Conservation (phyloP, 352 stramenopile species). For the Phytophthora colocasiae region DNA sequence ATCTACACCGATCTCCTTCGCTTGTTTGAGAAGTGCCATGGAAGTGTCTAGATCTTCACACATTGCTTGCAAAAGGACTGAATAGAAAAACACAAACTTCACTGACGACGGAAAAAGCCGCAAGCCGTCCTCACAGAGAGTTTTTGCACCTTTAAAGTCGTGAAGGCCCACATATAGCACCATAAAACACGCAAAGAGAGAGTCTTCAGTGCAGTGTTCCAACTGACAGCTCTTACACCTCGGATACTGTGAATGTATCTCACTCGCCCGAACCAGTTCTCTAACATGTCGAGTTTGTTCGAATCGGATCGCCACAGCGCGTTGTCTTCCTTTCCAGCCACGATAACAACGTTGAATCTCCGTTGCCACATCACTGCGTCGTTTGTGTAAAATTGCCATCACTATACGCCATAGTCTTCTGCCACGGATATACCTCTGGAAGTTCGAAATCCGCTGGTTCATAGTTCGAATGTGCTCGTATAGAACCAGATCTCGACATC, state of each 20-base stretch:
- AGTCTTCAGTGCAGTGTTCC: conserved; percentile 44
- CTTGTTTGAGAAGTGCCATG: conserved; percentile 42
- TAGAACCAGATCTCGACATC: conserved; percentile 36
- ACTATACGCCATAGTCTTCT: conserved; percentile 57
- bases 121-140: conserved; percentile 47
- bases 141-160: conserved; percentile 47
- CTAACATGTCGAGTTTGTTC: conserved; percentile 50
- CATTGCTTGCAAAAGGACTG: conserved; percentile 47
- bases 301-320: conserved; percentile 35
- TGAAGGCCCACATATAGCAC: conserved; percentile 54
- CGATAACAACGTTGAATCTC: conserved; percentile 50
- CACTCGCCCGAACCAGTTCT: conserved; percentile 24
- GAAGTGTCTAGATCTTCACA: conserved; percentile 51
- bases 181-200: conserved; percentile 62
- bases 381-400: conserved; percentile 39
- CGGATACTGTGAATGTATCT: conserved; percentile 26
- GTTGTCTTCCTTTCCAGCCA: conserved; percentile 44
- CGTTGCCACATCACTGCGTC: conserved; percentile 33
- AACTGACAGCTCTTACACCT: conserved; percentile 42
- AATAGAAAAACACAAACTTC: conserved; percentile 53
- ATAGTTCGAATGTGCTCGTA: conserved; percentile 36
- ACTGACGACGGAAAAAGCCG: conserved; percentile 45
- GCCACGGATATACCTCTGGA: conserved; percentile 54
- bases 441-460: conserved; percentile 43
- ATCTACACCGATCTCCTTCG: conserved; percentile 21